These are phyloP conservation scores for Furcasterigmium furcatum DNA, from an alignment of 2,329 filamentous ascomycete species.

Conservation along the genomic window DNA sequence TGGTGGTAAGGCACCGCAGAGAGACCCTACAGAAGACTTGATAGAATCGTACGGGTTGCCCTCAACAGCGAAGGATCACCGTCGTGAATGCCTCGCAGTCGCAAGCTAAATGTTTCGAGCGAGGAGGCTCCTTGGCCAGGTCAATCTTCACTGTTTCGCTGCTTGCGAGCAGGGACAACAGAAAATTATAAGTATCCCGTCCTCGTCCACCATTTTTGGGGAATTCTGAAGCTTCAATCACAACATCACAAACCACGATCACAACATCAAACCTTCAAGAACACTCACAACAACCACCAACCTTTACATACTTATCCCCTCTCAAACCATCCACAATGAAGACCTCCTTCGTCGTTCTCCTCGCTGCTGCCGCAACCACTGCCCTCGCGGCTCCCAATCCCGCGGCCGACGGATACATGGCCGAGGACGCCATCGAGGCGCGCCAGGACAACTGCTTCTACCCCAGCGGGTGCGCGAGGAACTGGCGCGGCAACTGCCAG, in stretches of 20 bases:
- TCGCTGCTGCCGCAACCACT: not conserved
- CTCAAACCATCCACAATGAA: not conserved
- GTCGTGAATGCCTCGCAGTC: too few relatives aligned
- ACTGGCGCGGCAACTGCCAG: not conserved
- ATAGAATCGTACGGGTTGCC: too few relatives aligned
- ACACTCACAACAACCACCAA: not conserved
- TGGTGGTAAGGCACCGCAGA: too few relatives aligned
- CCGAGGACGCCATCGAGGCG: not conserved
- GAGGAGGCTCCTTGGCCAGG: too few relatives aligned
- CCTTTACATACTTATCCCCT: not conserved
- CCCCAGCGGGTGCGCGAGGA: not conserved
- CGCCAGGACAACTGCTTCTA: slow-evolving; percentile 2
- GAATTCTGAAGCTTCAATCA: not conserved
- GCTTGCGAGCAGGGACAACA: too few relatives aligned
- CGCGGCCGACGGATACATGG: not conserved
- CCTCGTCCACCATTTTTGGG: not conserved
- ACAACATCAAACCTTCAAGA: not conserved
- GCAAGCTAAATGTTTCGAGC: too few relatives aligned
- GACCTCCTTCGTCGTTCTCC: not conserved
- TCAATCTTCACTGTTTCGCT: too few relatives aligned
- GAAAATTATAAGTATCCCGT: not conserved
- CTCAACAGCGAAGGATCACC: too few relatives aligned
- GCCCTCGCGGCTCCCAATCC: not conserved
- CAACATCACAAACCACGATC: not conserved
- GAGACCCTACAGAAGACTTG: too few relatives aligned